These are phyloP conservation scores for Chlorencoelia australis DNA, from an alignment of 2,329 filamentous ascomycete species.

Conservation along the genomic window DNA sequence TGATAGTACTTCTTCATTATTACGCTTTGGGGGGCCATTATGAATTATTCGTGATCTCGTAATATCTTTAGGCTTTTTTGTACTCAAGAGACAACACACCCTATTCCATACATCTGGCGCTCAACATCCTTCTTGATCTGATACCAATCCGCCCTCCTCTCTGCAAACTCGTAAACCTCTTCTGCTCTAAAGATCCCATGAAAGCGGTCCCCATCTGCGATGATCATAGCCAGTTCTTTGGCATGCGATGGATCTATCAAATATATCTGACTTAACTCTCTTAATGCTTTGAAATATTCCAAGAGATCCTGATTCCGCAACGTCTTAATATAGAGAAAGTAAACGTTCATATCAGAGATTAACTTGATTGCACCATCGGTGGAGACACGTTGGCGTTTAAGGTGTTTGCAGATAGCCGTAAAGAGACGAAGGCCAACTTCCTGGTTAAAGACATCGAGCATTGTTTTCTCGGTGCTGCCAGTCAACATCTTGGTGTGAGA, in stretches of 20 bases:
- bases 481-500: conserved; percentile 88
- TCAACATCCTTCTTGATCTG: conserved; percentile 81
- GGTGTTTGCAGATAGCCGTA: conserved; percentile 85
- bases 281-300: conserved; percentile 82
- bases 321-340: conserved; percentile 73
- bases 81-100: conserved; percentile 57
- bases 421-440: conserved; percentile 93
- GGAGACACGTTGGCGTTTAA: conserved; percentile 90
- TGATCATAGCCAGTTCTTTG: conserved; percentile 90
- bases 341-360: conserved; percentile 94
- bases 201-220: conserved; percentile 84
- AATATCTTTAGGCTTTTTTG: too few relatives aligned
- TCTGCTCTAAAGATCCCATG: conserved; percentile 88
- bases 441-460: conserved; percentile 96
- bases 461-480: conserved; percentile 93
- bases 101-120: conserved; percentile 93
- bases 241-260: conserved; percentile 79
- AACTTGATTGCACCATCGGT: conserved; percentile 83
- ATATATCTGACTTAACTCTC: conserved; percentile 92
- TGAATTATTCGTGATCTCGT: not conserved
- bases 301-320: conserved; percentile 76
- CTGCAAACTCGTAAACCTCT: conserved; percentile 96
- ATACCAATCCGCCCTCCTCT: conserved; percentile 91
- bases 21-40: not conserved
- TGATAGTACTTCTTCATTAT: too few relatives aligned